Evolutionary conservation across 192 early-diverging fungal genomes (phyloP), one percentile per base, ranked within the genome.

Genomic region (Coemansia sp.): DNA sequence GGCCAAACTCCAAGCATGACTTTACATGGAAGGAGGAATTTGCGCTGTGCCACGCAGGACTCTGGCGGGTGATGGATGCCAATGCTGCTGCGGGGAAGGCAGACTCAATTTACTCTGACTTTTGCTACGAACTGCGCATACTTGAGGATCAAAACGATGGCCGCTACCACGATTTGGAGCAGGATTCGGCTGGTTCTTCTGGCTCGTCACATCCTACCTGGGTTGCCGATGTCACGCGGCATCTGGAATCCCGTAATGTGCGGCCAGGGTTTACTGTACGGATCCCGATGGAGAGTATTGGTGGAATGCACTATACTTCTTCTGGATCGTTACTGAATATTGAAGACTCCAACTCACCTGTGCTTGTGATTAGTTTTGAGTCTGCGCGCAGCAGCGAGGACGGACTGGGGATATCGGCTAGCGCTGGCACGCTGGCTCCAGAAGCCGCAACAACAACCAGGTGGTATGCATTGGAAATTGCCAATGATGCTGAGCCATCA

Each of bases 1-100:
- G 90, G 3, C 82, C 86, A 14, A 85, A 85, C 59, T 69, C 84
- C 5, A 78, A 74, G 31, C 54, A 68, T 5, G 89, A 90, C 19
- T 89, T 86, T 58, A 93, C 91, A 2, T 93, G 92, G 92, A 91
- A 92, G 66, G 92, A 93, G 68, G 92, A 93, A 59, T 88, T 84
- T 58, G 83, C 75, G 11, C 86, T 88, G 64, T 84, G 82, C 56
- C 71, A 70, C 10, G 82, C 76, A 11, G 60, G 52, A 4, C 53
- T 84, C 25, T 71, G 71, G 78, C 67, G 81, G 19, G 63, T 64
- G n/a, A 46, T 46, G 39, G 33, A 25, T 21, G 20, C 53, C 27
- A 25, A 3, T 1, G 20, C 19, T 25, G 50, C 22, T 8, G 30
- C 36, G 4, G 39, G 39, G 39, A 46, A 9, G 1, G 39, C 39